Base-by-base conservation (phyloP, 106 monocot species). In the Xerophyta viscosa region DNA sequence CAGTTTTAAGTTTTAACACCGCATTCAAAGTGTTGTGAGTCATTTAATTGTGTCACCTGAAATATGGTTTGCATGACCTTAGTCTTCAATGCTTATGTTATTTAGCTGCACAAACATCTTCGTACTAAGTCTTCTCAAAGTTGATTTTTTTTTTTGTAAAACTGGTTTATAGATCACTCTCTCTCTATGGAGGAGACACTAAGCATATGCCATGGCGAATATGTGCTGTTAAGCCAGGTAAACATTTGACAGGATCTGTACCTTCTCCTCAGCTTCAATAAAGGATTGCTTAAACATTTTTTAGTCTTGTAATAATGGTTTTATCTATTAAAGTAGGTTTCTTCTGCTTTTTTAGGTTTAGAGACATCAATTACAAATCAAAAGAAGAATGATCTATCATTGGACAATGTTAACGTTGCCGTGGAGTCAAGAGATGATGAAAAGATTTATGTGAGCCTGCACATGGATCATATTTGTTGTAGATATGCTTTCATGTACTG, bases 401-500 rank as follows among this genome's bases (percentile, higher is more conserved):
- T 87, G 68, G 67, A 67, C 44, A 60, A 81, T 74, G 87, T 68
- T 56, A 68, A 74, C 41, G 58, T 75, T 56, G 63, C 59, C 20
- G 36, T 87, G n/a, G 74, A 81, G 60, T 87, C 87, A 58, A 73
- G 65, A 41, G 81, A 87, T 57, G 77, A 77, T 22, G 81, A 81
- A 49, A 87, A 74, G 61, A 81, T 87, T 68, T 42, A 77, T 52
- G 87, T 87, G 81, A 87, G 87, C 48, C 36, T 61, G 52, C 57
- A 24, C 43, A 65, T 50, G 71, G 27, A 22, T 52, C 48, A 56
- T 50, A 15, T 50, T 50, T 54, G n/a, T n/a, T n/a, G n/a, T n/a
- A n/a, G n/a, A n/a, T n/a, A n/a, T n/a, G n/a, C n/a, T n/a, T n/a
- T n/a, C n/a, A n/a, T n/a, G n/a, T n/a, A n/a, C n/a, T n/a, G n/a